Conservation (phyloP, 805 yeast genomes). For the Spencermartinsiella europaea region DNA sequence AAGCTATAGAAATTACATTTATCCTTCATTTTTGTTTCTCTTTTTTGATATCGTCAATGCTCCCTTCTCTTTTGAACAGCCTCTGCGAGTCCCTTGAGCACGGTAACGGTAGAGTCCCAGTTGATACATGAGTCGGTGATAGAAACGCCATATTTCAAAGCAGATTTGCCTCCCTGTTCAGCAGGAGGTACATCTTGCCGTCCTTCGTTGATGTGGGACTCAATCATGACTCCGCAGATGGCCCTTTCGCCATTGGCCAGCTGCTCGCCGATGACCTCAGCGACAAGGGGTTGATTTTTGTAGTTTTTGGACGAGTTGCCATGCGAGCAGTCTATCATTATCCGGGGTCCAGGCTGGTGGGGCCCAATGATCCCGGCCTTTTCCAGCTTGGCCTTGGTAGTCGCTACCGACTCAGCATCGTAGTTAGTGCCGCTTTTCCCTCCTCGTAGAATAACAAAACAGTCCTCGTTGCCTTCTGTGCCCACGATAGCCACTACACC, state of each 20-base stretch:
- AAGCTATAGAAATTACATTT: too few species aligned
- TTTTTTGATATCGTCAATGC: too few species aligned
- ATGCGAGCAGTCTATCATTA: conserved; percentile 97
- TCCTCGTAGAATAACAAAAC: conserved; percentile 91
- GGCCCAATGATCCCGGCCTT: conserved; percentile 39
- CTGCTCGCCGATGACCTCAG: conserved; percentile 72
- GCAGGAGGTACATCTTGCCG: conserved; percentile 82
- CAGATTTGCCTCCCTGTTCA: conserved; percentile 62
- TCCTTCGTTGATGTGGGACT: conserved; percentile 86
- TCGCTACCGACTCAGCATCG: conserved; percentile 67
- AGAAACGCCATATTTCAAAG: conserved; percentile 84
- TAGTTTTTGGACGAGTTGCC: conserved; percentile 91
- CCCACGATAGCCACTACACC: conserved; percentile 96
- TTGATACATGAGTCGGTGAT: conserved; percentile 97
- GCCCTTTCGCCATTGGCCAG: conserved; percentile 63
- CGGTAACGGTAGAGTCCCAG: conserved; percentile 77
- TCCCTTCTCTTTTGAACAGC: conserved; percentile 78
- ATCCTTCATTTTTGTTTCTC: too few species aligned
- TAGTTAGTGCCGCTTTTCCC: conserved; percentile 91
- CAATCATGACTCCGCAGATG: conserved; percentile 95
- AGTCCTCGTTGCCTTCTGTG: conserved; percentile 87
- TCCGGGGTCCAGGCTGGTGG: conserved; percentile 47
- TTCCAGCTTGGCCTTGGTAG: conserved; percentile 55
- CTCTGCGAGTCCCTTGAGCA: conserved; percentile 63
- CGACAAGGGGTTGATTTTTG: conserved; percentile 89